Evolutionary conservation across 768 basidiomycete species (phyloP), one percentile per base, ranked within the genome.

Genomic region (Tylopilus subfusipes): DNA sequence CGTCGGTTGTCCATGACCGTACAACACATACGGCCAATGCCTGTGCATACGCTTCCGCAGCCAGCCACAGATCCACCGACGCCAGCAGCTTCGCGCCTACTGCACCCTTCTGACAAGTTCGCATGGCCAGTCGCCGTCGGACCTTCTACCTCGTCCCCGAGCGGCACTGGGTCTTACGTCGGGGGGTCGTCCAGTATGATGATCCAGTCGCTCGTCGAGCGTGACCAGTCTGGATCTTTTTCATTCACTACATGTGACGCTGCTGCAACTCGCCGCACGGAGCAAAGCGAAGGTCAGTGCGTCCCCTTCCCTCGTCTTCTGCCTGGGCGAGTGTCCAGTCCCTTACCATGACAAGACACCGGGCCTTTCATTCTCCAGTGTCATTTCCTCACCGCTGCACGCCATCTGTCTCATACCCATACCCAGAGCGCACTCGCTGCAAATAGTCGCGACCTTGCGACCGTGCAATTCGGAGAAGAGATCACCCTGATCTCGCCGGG

Each of bases 221-320:
- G 74, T 86, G 42, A 83, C 82, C n/a, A 86, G 83, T 63, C 69
- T 83, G 31, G 86, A 88, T 57, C 75, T 88, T 19, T 73, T 88
- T 12, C 76, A 79, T 53, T 79, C 84, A 3, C 61, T 88, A 36
- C 80, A 88, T 58, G 72, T 73, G 16, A 79, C 82, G 4, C 78
- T 88, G 39, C 67, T 77, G 43, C n/a, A n/a, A n/a, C n/a, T n/a
- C n/a, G n/a, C n/a, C n/a, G n/a, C n/a, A n/a, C n/a, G n/a, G n/a
- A n/a, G n/a, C n/a, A n/a, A n/a, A n/a, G n/a, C n/a, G n/a, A n/a
- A n/a, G n/a, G n/a, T n/a, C n/a, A n/a, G n/a, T n/a, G n/a, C n/a
- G n/a, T n/a, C n/a, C n/a, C n/a, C n/a, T n/a, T n/a, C n/a, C n/a
- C n/a, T n/a, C n/a, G n/a, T n/a, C n/a, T n/a, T n/a, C n/a, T n/a